phyloP scores from a whole-genome alignment of 148 eudicot species.

The Rhododendron vialii region DNA sequence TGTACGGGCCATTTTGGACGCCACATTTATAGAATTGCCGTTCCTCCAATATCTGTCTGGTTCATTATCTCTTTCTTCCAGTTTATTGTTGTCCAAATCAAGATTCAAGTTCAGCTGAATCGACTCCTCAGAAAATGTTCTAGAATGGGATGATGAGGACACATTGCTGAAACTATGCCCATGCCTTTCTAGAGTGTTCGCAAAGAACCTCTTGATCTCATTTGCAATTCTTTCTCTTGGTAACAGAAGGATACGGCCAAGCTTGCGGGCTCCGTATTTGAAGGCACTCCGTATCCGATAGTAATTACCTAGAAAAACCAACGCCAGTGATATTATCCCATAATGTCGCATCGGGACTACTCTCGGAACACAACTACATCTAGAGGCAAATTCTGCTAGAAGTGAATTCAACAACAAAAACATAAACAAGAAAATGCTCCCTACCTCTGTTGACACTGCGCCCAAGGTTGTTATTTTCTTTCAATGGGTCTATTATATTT shows the following conservation, averaged over 20 bases:
- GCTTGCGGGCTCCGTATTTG: slow-evolving; percentile 52
- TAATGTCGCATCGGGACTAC: background rate
- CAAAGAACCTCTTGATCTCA: slow-evolving; percentile 40
- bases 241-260: slow-evolving; percentile 32
- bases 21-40: background rate
- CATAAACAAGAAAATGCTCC: background rate
- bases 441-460: slow-evolving; percentile 62
- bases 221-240: slow-evolving; percentile 39
- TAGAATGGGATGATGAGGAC: slow-evolving; percentile 19
- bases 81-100: slow-evolving; percentile 18
- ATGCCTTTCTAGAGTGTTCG: slow-evolving; percentile 44
- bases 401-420: background rate
- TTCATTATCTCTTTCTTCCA: slow-evolving; percentile 17
- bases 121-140: slow-evolving; percentile 23
- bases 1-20: slow-evolving; percentile 4
- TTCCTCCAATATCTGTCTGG: background rate
- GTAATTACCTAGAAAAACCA: slow-evolving; percentile 37
- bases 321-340: background rate
- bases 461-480: slow-evolving; percentile 59
- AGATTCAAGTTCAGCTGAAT: slow-evolving; percentile 19
- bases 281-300: slow-evolving; percentile 57
- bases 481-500: slow-evolving; percentile 57
- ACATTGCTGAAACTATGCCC: slow-evolving; percentile 16
- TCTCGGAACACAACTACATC: background rate
- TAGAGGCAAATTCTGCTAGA: background rate